A percentile compares a stretch with the other conserved stretches of the same genome.
These are phyloP conservation scores for Glaciozyma antarctica DNA, from an alignment of 768 basidiomycete genomes.

Conservation along the genomic window DNA sequence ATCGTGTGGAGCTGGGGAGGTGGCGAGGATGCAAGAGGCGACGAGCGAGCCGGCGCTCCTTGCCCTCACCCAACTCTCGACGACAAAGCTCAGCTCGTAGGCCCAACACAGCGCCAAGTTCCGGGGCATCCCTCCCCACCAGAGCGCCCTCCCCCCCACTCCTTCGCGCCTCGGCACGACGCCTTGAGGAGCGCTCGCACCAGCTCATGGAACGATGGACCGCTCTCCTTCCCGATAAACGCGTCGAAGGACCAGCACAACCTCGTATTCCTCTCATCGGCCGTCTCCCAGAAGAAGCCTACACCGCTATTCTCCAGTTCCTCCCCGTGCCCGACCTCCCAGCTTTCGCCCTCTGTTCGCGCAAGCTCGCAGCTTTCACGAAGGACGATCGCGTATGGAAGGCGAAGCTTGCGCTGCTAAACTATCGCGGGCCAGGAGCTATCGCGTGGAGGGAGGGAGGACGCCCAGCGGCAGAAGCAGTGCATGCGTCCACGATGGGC, in stretches of 20 bases:
- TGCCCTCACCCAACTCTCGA: not conserved
- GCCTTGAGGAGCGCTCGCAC: not conserved
- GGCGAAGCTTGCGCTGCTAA: constrained; percentile 55
- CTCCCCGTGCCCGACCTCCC: constrained; percentile 74
- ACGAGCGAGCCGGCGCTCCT: not conserved
- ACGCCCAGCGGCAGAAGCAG: constrained; percentile 40
- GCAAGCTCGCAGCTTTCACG: constrained; percentile 55
- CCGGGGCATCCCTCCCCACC: not conserved
- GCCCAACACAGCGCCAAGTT: not conserved
- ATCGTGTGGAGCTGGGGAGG: not conserved
- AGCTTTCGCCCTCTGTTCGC: constrained; percentile 58
- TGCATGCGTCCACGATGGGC: constrained; percentile 37
- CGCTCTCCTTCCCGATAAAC: not conserved
- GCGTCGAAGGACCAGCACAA: no score
- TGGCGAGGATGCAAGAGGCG: not conserved
- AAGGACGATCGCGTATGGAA: constrained; percentile 74
- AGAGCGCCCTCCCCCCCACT: not conserved
- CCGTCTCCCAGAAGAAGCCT: constrained; percentile 65
- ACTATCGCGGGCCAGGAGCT: constrained; percentile 25
- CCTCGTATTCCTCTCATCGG: constrained; percentile 49
- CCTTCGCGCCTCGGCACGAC: not conserved
- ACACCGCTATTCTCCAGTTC: constrained; percentile 60
- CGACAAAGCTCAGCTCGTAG: no score
- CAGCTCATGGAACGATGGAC: not conserved
- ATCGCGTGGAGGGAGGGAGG: constrained; percentile 6